Evolutionary conservation across 2,329 filamentous ascomycete genomes (phyloP).

Genomic region (Neocucurbitaria cava): DNA sequence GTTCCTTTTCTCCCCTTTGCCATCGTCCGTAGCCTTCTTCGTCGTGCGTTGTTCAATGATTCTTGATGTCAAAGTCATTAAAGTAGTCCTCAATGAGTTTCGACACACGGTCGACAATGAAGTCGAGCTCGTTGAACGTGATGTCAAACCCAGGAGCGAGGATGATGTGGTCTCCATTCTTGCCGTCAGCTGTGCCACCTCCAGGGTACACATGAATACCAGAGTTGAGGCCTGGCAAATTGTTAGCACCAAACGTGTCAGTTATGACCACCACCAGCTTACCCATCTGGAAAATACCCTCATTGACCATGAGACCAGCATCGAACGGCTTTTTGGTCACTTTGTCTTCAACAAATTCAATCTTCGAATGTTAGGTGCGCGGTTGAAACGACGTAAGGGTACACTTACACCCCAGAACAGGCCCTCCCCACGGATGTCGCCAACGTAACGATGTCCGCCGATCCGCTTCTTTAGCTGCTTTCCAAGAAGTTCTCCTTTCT

Average conservation of each 20-base stretch:
- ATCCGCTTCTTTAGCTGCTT: constrained; percentile 54
- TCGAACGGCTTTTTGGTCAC: constrained; percentile 60
- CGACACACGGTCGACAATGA: constrained; percentile 60
- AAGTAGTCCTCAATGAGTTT: constrained; percentile 62
- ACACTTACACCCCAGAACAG: constrained; percentile 64
- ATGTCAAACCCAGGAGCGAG: constrained; percentile 74
- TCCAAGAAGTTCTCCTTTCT: constrained; percentile 61
- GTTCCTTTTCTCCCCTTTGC: background rate
- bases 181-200: constrained; percentile 64
- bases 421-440: constrained; percentile 67
- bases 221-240: constrained; percentile 51
- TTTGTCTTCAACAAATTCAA: constrained; percentile 67
- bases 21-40: background rate
- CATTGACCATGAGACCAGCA: constrained; percentile 53
- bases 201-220: constrained; percentile 70
- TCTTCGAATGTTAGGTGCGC: constrained; percentile 41
- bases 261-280: background rate
- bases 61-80: constrained; percentile 10
- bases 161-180: constrained; percentile 72
- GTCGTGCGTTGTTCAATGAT: background rate
- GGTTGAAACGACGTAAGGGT: background rate
- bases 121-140: constrained; percentile 62
- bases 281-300: constrained; percentile 61
- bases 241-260: background rate
- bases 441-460: constrained; percentile 58